Conservation (phyloP, 805 yeast species). For the Candida ficus region DNA sequence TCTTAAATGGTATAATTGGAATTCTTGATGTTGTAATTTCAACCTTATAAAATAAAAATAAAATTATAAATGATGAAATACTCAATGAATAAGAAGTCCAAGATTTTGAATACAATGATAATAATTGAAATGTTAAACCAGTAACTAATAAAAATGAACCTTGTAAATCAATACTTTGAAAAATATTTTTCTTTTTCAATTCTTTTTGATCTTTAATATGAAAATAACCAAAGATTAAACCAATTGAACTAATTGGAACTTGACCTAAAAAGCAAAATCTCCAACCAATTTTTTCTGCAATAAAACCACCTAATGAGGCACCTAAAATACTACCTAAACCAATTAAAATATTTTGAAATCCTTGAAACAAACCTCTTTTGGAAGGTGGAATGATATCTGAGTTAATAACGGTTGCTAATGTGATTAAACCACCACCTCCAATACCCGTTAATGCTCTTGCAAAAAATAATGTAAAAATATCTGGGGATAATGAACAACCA, state of each 20-base stretch:
- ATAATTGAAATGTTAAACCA: constrained; percentile 29
- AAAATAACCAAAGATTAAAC: constrained; percentile 25
- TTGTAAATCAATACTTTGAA: constrained; percentile 28
- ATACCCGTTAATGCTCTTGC: constrained; percentile 36
- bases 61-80: constrained; percentile 13
- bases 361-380: constrained; percentile 37
- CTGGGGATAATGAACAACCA: constrained; percentile 30
- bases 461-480: constrained; percentile 26
- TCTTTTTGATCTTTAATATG: constrained; percentile 28
- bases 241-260: constrained; percentile 29
- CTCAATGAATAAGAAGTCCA: constrained; percentile 6
- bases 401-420: constrained; percentile 33
- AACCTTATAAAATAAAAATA: constrained; percentile 15
- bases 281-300: constrained; percentile 35
- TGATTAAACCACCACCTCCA: constrained; percentile 38
- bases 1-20: constrained; percentile 31
- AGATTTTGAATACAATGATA: constrained; percentile 23
- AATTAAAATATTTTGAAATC: constrained; percentile 32
- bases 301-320: constrained; percentile 34
- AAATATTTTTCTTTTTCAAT: constrained; percentile 12
- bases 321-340: constrained; percentile 35
- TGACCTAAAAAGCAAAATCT: constrained; percentile 35
- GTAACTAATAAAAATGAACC: constrained; percentile 31
- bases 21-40: constrained; percentile 24
- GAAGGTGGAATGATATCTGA: constrained; percentile 33